Conservation (phyloP, 2,329 filamentous ascomycete genomes). For the Pseudogymnoascus sp. region DNA sequence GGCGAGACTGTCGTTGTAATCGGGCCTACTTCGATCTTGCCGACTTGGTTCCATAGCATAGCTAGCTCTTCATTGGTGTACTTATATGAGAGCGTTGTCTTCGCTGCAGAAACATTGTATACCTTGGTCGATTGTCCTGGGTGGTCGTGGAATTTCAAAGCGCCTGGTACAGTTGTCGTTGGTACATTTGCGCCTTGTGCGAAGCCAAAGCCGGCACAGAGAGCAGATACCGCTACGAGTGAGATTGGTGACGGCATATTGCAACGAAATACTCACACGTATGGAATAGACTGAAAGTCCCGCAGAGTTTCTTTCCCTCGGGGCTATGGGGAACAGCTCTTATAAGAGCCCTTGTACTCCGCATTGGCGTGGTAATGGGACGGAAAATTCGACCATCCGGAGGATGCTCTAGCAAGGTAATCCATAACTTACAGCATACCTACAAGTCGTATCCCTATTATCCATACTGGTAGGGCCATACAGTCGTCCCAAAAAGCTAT, state of each 20-base stretch:
- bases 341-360: not conserved
- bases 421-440: not conserved
- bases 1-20: constrained; percentile 34
- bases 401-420: not conserved
- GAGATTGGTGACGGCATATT: not conserved
- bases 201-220: not conserved
- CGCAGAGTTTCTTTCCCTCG: not conserved
- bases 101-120: constrained; percentile 34
- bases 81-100: constrained; percentile 34
- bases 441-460: not conserved
- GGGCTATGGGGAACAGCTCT: not conserved
- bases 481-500: not conserved
- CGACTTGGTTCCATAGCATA: constrained; percentile 37
- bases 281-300: not conserved
- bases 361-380: not conserved
- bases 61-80: constrained; percentile 39
- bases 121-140: constrained; percentile 20
- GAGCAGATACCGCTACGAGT: not conserved
- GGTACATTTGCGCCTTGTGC: not conserved
- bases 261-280: not conserved
- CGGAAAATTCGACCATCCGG: not conserved
- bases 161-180: not conserved
- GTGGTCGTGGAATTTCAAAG: not conserved
- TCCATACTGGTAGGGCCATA: not conserved
- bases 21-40: constrained; percentile 33